These are phyloP conservation scores for Paraphoma chrysanthemicola DNA, from an alignment of 2,329 filamentous ascomycete species.

Conservation along the genomic window DNA sequence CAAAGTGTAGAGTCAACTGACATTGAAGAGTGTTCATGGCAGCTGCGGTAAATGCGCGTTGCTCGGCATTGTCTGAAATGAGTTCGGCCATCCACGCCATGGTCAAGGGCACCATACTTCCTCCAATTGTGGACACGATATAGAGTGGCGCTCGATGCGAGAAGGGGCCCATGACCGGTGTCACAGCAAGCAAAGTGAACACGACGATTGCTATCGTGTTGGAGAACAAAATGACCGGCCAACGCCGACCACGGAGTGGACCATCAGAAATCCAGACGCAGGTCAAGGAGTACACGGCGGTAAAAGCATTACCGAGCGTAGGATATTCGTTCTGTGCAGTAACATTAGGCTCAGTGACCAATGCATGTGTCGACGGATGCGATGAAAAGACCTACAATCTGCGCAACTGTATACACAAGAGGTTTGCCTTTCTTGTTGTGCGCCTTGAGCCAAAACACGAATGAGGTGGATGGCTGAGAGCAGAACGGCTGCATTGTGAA, in stretches of 20 bases:
- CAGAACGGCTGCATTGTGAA: constrained; percentile 24
- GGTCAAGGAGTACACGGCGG: constrained; percentile 24
- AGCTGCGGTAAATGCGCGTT: constrained; percentile 14
- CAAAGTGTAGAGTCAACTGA: background rate
- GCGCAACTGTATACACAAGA: constrained; percentile 16
- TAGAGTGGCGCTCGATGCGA: constrained; percentile 21
- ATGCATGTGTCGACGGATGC: background rate
- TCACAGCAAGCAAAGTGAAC: constrained; percentile 23
- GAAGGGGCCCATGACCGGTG: constrained; percentile 21
- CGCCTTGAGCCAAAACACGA: constrained; percentile 23
- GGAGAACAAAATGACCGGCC: constrained; percentile 26
- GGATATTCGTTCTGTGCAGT: constrained; percentile 21
- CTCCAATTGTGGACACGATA: constrained; percentile 18
- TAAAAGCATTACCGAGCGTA: constrained; percentile 25
- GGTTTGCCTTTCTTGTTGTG: constrained; percentile 27
- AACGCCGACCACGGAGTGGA: constrained; percentile 21
- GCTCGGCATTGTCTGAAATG: constrained; percentile 15
- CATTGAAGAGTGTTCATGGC: constrained; percentile 17
- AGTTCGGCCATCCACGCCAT: constrained; percentile 22
- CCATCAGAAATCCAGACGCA: constrained; percentile 30
- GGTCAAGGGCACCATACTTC: constrained; percentile 18
- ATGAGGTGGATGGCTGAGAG: constrained; percentile 21
- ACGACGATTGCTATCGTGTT: constrained; percentile 25
- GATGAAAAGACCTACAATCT: constrained; percentile 20
- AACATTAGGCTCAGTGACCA: background rate